phyloP scores from a whole-genome alignment of 2,329 filamentous ascomycete species.

The Paecilomyces niveus region DNA sequence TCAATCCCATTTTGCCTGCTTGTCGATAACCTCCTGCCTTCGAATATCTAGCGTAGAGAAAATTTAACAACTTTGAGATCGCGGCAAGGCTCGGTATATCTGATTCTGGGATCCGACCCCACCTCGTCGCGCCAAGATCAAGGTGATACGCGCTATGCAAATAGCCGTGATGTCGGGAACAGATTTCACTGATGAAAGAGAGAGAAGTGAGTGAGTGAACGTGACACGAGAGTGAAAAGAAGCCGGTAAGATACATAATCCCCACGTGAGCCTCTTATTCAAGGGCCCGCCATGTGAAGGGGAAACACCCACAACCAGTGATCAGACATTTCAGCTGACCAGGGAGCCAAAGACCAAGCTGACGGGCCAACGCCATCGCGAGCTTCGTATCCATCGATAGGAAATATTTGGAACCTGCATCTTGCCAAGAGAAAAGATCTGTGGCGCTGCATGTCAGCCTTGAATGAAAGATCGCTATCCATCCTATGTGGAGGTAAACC shows the following conservation, averaged over 20 bases:
- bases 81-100: not conserved
- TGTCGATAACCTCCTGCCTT: not conserved
- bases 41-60: not conserved
- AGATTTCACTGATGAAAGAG: not conserved
- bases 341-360: not conserved
- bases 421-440: not conserved
- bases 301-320: not conserved
- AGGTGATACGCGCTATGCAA: not conserved
- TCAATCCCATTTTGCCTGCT: constrained; percentile 3
- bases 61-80: not conserved
- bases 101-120: not conserved
- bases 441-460: not conserved
- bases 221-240: not conserved
- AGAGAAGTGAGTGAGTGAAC: not conserved
- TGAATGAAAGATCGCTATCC: not conserved
- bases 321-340: not conserved
- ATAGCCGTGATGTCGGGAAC: not conserved
- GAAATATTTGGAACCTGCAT: not conserved
- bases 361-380: not conserved
- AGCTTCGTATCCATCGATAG: not conserved
- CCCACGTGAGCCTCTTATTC: not conserved
- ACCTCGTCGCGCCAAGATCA: not conserved
- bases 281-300: not conserved
- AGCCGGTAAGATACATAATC: not conserved
- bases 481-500: not conserved